These are phyloP conservation scores for Paxillus rubicundulus DNA, from an alignment of 768 basidiomycete species.

Conservation along the genomic window DNA sequence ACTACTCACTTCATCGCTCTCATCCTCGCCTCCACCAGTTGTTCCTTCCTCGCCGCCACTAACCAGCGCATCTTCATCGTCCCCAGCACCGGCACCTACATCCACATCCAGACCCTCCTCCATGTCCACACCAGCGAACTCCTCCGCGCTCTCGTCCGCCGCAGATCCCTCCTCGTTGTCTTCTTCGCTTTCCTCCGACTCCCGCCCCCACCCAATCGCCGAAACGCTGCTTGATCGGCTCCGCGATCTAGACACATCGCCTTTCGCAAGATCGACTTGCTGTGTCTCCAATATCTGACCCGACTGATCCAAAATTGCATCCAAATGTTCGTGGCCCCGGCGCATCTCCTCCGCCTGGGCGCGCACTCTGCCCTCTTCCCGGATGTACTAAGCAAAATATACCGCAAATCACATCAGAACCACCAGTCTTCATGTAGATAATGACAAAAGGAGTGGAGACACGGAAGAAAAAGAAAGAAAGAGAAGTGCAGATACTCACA, in stretches of 20 bases:
- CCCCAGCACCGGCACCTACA: not conserved
- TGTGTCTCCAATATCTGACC: constrained; percentile 85
- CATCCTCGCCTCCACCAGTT: constrained; percentile 24
- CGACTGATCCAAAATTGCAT: constrained; percentile 87
- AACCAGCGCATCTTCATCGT: not conserved
- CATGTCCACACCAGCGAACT: constrained; percentile 35
- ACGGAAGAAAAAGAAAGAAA: not conserved
- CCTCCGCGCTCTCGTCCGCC: constrained; percentile 31
- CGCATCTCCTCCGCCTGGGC: constrained; percentile 75
- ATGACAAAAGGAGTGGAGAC: not conserved
- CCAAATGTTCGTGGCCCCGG: constrained; percentile 80
- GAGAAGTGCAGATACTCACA: constrained; percentile 42
- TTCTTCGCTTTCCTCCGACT: constrained; percentile 19
- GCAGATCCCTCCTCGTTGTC: constrained; percentile 26
- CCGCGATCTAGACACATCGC: constrained; percentile 42
- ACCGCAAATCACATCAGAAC: not conserved
- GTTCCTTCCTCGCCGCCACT: constrained; percentile 17
- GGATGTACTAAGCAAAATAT: constrained; percentile 55
- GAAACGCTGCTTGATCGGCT: constrained; percentile 60
- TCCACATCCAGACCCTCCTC: constrained; percentile 3
- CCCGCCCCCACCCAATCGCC: constrained; percentile 22
- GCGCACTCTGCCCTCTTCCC: constrained; percentile 61
- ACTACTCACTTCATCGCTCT: constrained; percentile 40
- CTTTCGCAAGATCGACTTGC: constrained; percentile 60
- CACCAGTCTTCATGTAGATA: not conserved